phyloP scores from a whole-genome alignment of 192 early-diverging fungal species.

The Coemansia asiatica region DNA sequence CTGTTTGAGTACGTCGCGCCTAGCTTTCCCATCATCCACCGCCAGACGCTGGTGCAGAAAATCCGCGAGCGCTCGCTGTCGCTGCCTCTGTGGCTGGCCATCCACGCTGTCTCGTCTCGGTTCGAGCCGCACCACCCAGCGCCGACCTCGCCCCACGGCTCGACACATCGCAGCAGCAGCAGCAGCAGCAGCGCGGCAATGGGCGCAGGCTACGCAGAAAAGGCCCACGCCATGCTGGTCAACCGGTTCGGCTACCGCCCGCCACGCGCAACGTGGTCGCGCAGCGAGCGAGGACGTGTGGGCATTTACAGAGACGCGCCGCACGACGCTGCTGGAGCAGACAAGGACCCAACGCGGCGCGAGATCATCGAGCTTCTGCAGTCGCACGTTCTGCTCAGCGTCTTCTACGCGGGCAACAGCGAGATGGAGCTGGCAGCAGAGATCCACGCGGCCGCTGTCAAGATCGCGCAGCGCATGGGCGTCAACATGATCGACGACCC shows the following conservation, averaged over 20 bases:
- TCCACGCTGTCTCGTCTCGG: slow-evolving; percentile 45
- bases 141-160: background rate
- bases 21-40: slow-evolving; percentile 42
- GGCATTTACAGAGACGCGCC: slow-evolving; percentile 12
- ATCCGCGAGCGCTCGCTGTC: slow-evolving; percentile 42
- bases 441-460: slow-evolving; percentile 42
- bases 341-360: slow-evolving; percentile 22
- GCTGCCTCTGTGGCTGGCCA: slow-evolving; percentile 52
- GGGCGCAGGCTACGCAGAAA: slow-evolving; percentile 44
- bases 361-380: slow-evolving; percentile 45
- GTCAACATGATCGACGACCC: slow-evolving; percentile 46
- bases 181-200: slow-evolving; percentile 4
- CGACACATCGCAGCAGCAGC: slow-evolving; percentile 1
- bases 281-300: slow-evolving; percentile 24
- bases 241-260: slow-evolving; percentile 32
- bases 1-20: slow-evolving; percentile 45
- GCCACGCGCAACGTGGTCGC: slow-evolving; percentile 19
- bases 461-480: slow-evolving; percentile 43
- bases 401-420: slow-evolving; percentile 40
- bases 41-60: slow-evolving; percentile 41
- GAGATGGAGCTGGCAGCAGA: slow-evolving; percentile 45
- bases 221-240: slow-evolving; percentile 43
- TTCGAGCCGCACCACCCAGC: slow-evolving; percentile 20
- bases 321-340: slow-evolving; percentile 13
- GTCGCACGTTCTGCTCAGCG: slow-evolving; percentile 39